These are phyloP conservation scores for Ammopiptanthus mongolicus DNA, from an alignment of 306 rosid species.

Conservation along the genomic window DNA sequence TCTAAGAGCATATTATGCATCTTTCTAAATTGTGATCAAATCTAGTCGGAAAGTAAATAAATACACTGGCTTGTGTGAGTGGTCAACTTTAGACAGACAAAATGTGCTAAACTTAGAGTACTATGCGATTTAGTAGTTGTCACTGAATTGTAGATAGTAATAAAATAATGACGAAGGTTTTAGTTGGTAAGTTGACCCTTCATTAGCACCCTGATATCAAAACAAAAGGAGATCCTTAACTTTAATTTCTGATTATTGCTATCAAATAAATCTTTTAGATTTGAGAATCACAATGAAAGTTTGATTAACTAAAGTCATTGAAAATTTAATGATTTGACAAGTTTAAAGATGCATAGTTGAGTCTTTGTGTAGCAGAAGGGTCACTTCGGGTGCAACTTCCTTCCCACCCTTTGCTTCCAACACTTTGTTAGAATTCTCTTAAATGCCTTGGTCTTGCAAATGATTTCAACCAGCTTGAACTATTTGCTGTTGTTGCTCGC, in stretches of 20 bases:
- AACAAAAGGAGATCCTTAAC: not conserved
- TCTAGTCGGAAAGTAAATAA: not conserved
- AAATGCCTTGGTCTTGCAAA: too few species aligned
- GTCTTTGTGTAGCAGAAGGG: too few species aligned
- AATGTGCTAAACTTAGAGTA: not conserved
- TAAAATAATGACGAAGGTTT: not conserved
- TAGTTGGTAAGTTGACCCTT: not conserved
- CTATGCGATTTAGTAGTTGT: not conserved
- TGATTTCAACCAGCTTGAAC: too few species aligned
- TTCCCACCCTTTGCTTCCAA: too few species aligned
- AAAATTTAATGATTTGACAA: too few species aligned
- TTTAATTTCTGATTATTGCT: not conserved
- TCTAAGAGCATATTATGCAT: not conserved
- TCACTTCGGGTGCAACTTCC: too few species aligned
- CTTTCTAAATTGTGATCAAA: not conserved
- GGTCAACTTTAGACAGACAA: not conserved
- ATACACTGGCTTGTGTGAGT: not conserved
- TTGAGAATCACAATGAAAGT: too few species aligned
- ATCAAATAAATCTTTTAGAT: not conserved
- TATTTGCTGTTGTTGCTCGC: too few species aligned
- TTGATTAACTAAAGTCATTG: too few species aligned
- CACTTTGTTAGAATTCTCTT: too few species aligned
- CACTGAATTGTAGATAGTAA: not conserved
- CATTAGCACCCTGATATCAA: not conserved
- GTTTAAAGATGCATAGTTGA: too few species aligned